Evolutionary conservation across 2,329 filamentous ascomycete species (phyloP).

Genomic region (Tolypocladium inflatum): DNA sequence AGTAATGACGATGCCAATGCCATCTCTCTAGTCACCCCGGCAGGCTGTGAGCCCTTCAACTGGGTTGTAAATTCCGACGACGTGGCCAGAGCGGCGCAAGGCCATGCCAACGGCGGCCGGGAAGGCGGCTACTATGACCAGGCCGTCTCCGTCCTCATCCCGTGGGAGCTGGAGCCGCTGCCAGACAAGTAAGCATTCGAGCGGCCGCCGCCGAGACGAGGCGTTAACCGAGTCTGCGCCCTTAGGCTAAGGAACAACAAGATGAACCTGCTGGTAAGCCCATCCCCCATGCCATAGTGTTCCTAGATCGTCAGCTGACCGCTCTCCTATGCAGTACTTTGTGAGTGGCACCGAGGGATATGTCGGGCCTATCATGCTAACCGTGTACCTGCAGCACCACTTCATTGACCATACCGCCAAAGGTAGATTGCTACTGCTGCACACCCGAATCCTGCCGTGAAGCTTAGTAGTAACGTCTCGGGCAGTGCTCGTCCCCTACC

Average conservation of each 20-base stretch:
- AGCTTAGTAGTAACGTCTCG: conserved; percentile 24
- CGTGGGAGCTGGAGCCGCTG: conserved; percentile 36
- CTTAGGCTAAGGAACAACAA: conserved; percentile 44
- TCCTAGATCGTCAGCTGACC: conserved; percentile 10
- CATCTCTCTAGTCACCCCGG: conserved; percentile 35
- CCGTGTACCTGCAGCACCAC: conserved; percentile 30
- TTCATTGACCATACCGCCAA: conserved; percentile 74
- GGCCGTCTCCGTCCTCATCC: conserved; percentile 52
- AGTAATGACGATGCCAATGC: conserved; percentile 63
- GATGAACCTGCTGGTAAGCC: conserved; percentile 61
- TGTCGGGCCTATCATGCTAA: neutral
- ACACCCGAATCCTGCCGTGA: conserved; percentile 17
- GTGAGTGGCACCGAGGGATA: conserved; percentile 18
- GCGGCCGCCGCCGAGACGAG: neutral
- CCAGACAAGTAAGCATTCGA: conserved; percentile 26
- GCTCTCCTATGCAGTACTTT: conserved; percentile 30
- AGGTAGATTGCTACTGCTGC: conserved; percentile 29
- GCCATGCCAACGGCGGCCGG: neutral
- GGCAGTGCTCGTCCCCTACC: conserved; percentile 36
- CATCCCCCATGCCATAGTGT: neutral
- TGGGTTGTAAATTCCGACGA: neutral
- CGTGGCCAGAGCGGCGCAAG: neutral
- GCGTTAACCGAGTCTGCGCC: neutral
- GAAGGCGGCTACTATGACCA: conserved; percentile 53
- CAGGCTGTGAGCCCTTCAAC: neutral